Evolutionary conservation across 2,329 filamentous ascomycete genomes (phyloP).

Genomic region (Arthrobotrys conoides): DNA sequence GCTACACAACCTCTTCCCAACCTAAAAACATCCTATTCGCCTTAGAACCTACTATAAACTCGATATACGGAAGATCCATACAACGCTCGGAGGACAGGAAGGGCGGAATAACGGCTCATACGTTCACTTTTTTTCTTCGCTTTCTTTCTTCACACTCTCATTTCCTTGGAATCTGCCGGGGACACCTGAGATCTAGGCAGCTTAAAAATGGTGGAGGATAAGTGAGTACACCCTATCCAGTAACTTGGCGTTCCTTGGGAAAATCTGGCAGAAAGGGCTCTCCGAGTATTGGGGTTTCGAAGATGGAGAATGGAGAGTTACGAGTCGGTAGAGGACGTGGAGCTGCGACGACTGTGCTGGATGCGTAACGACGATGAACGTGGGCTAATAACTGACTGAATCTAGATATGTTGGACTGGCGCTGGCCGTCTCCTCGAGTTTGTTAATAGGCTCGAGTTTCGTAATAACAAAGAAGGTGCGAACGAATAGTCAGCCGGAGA

Average conservation of each 20-base stretch:
- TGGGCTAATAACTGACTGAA: constrained; percentile 8
- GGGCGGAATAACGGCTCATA: constrained; percentile 4
- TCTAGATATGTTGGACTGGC: constrained; percentile 81
- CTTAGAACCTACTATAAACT: background rate
- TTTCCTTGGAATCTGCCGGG: constrained; percentile 14
- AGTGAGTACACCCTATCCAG: constrained; percentile 66
- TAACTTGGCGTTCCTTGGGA: constrained; percentile 10
- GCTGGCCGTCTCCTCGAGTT: constrained; percentile 80
- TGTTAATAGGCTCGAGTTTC: constrained; percentile 94
- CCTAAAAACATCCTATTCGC: background rate
- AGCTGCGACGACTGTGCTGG: background rate
- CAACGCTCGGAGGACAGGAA: constrained; percentile 3
- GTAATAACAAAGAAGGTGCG: constrained; percentile 98
- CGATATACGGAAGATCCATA: constrained; percentile 18
- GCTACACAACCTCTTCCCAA: constrained; percentile 17
- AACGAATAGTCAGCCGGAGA: constrained; percentile 35
- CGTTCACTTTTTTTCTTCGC: constrained; percentile 8
- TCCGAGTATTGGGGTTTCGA: background rate
- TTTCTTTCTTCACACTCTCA: constrained; percentile 15
- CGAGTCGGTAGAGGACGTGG: background rate
- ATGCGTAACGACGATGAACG: background rate
- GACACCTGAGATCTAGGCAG: constrained; percentile 39
- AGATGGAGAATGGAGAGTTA: background rate
- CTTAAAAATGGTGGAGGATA: constrained; percentile 68
- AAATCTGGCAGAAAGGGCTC: constrained; percentile 18